These are phyloP conservation scores for Aspergillus novoparasiticus DNA, from an alignment of 2,329 filamentous ascomycete genomes.

Conservation along the genomic window DNA sequence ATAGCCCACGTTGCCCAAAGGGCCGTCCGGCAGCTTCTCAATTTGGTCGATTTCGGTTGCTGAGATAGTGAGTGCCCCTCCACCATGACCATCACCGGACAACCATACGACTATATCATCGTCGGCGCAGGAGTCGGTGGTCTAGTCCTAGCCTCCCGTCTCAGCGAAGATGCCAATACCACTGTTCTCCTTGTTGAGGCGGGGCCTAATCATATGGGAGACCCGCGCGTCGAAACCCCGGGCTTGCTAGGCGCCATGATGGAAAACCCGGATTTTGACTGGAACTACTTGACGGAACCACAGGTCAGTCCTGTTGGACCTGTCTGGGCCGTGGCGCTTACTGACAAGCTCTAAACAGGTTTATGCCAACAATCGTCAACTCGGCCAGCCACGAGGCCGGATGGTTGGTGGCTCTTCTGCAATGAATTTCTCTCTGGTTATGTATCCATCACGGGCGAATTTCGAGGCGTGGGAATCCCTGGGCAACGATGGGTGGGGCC, in stretches of 20 bases:
- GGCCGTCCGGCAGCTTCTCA: neutral
- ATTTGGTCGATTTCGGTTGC: neutral
- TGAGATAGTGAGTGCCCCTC: neutral
- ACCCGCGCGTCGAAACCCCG: conserved; percentile 28
- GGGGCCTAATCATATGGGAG: conserved; percentile 25
- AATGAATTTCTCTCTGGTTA: conserved; percentile 43
- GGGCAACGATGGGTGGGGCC: conserved; percentile 49
- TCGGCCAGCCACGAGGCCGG: conserved; percentile 50
- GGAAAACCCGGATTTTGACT: conserved; percentile 29
- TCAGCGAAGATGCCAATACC: conserved; percentile 28
- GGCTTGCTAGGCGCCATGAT: conserved; percentile 22
- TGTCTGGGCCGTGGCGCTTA: neutral
- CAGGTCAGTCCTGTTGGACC: conserved; percentile 18
- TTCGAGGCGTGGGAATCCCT: conserved; percentile 50
- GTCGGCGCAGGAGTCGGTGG: conserved; percentile 36
- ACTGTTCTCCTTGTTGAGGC: conserved; percentile 35
- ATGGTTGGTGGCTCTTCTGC: conserved; percentile 53
- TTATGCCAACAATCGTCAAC: conserved; percentile 42
- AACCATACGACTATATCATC: neutral
- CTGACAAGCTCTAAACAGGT: conserved; percentile 12
- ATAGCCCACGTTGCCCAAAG: neutral
- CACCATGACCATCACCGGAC: neutral
- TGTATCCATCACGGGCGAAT: conserved; percentile 34
- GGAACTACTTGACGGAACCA: conserved; percentile 29
- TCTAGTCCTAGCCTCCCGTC: conserved; percentile 33